Evolutionary conservation across 441 rosid species (phyloP), one percentile per base, ranked within the genome.

Genomic region (Jatropha multifida): DNA sequence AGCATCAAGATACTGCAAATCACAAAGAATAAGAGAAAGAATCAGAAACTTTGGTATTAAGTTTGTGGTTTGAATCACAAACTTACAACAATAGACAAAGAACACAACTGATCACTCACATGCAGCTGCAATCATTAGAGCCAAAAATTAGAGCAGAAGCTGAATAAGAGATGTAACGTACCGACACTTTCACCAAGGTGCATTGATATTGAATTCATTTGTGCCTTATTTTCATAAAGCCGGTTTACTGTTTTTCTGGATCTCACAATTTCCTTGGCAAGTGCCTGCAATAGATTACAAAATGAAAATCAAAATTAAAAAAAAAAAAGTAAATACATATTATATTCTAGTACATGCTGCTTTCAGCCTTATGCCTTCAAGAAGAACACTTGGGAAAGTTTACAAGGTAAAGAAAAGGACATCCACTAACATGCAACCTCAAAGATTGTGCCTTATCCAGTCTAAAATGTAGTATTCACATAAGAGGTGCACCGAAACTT

Each of bases 121-220:
- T 60, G 42, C 49, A 56, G 26, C 61, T 49, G 55, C 48, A 61
- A 60, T 6, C 38, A 40, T 20, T 63, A 40, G 18, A 32, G 71
- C 20, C 15, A 42, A 37, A 82, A 59, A 42, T 44, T 51, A 62
- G 54, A 65, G 38, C 41, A 62, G 23, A 40, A 62, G 60, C 20
- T 32, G 69, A 77, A 40, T 48, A 76, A 38, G 65, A 66, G 82
- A 69, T 76, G 75, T 32, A 85, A 68, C 82, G 74, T 89, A 94
- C 98, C 97, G 32, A 94, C 91, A 76, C 98, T 94, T 83, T 92
- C 97, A 12, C 98, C 97, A n/a, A 94, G 96, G 73, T 92, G 98
- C 98, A 92, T 92, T 3, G 97, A 94, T 81, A 94, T 90, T 18
- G 98, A 94, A 85, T 94, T 94, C 91, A 92, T 71, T 76, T 94